A percentile compares a stretch with the other conserved stretches of the same genome.
Conservation (phyloP, 495 filamentous ascomycete species). For the Neurospora sp. region DNA sequence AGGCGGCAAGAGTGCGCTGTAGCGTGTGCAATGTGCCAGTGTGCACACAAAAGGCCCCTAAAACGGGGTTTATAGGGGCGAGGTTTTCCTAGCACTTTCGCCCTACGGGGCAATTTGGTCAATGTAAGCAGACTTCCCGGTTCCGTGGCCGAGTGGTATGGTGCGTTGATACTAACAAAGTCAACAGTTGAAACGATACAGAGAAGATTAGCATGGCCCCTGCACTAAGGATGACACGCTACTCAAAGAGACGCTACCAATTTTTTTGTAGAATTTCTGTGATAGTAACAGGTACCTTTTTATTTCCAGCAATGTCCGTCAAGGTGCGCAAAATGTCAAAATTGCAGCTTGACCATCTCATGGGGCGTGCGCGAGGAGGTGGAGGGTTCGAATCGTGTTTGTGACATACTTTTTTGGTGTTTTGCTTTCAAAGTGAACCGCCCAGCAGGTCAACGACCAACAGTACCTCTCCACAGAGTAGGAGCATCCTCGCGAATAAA, state of each 20-base stretch:
- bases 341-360: background rate
- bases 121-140: conserved; percentile 14
- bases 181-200: conserved; percentile 31
- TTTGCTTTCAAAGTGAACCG: background rate
- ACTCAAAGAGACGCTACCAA: conserved; percentile 79
- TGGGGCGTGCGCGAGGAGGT: background rate
- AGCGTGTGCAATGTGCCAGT: background rate
- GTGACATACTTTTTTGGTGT: background rate
- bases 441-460: background rate
- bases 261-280: conserved; percentile 5
- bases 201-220: conserved; percentile 99
- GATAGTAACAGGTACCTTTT: background rate
- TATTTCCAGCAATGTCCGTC: background rate
- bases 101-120: conserved; percentile 26
- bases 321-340: background rate
- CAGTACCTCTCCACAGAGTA: background rate
- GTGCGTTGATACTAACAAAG: conserved; percentile 10
- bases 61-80: background rate
- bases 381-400: conserved; percentile 3
- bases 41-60: background rate
- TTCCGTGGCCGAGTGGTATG: conserved; percentile 2
- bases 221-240: conserved; percentile 99
- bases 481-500: background rate
- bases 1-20: background rate
- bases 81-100: background rate